Conservation (phyloP, 805 yeast genomes). For the Vanderwaltozyma yarrowii region DNA sequence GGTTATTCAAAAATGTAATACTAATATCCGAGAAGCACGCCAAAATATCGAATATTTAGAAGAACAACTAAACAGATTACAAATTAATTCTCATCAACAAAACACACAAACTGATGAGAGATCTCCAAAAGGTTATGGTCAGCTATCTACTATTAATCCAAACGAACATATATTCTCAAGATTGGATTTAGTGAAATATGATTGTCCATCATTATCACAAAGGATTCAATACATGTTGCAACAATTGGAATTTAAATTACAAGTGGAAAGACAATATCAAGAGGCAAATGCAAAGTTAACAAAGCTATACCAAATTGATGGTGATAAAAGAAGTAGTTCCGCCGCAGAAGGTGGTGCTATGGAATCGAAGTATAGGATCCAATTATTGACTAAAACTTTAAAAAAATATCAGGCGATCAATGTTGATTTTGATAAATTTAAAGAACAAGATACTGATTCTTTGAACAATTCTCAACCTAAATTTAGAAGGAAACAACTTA, state of each 20-base stretch:
- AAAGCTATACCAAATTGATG: slow-evolving; percentile 78
- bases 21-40: slow-evolving; percentile 83
- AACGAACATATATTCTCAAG: slow-evolving; percentile 42
- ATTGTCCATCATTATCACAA: slow-evolving; percentile 90
- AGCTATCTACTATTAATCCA: slow-evolving; percentile 31
- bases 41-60: slow-evolving; percentile 83
- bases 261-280: slow-evolving; percentile 87
- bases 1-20: slow-evolving; percentile 85
- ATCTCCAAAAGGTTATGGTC: slow-evolving; percentile 15
- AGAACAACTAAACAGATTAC: slow-evolving; percentile 58
- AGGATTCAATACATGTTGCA: slow-evolving; percentile 92
- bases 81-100: slow-evolving; percentile 8
- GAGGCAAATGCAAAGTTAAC: slow-evolving; percentile 87
- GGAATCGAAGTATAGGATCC: slow-evolving; percentile 80
- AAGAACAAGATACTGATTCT: slow-evolving; percentile 45
- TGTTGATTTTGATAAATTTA: slow-evolving; percentile 51
- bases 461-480: slow-evolving; percentile 57
- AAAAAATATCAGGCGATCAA: slow-evolving; percentile 87
- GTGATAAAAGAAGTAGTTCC: slow-evolving; percentile 73
- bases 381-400: slow-evolving; percentile 68
- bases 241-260: slow-evolving; percentile 85
- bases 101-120: slow-evolving; percentile 2
- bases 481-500: slow-evolving; percentile 70
- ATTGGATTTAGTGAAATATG: slow-evolving; percentile 78
- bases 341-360: slow-evolving; percentile 83